phyloP scores from a whole-genome alignment of 208 protist species.

The Leishmania mexicana region DNA sequence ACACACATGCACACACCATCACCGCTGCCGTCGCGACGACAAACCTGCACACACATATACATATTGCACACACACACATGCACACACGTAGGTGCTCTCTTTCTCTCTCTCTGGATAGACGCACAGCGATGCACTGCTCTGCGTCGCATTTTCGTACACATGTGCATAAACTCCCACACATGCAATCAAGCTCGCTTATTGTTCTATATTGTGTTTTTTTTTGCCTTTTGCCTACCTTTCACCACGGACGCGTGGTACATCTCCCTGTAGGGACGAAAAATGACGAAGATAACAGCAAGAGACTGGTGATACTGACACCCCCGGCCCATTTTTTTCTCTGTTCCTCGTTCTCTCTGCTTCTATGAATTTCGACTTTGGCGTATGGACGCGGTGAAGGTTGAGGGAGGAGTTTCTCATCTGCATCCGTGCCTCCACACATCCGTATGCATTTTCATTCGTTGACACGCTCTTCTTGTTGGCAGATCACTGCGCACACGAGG shows the following conservation, averaged over 20 bases:
- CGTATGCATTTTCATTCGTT: background rate
- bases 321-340: background rate
- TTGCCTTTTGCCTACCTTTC: background rate
- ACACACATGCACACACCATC: background rate
- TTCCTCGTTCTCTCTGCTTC: background rate
- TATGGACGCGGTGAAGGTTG: background rate
- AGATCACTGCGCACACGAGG: background rate
- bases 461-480: background rate
- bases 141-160: background rate
- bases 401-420: background rate
- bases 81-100: constrained; percentile 3
- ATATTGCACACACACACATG: background rate
- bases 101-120: background rate
- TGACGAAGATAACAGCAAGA: background rate
- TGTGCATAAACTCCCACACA: background rate
- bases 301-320: background rate
- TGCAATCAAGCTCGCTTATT: background rate
- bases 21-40: background rate
- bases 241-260: background rate
- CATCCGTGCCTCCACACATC: background rate
- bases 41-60: background rate
- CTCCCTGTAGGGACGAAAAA: background rate
- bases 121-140: background rate
- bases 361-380: background rate
- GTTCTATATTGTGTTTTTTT: background rate